Conservation (phyloP, 1,284 basidiomycete species). For the Puccinia triticina region DNA sequence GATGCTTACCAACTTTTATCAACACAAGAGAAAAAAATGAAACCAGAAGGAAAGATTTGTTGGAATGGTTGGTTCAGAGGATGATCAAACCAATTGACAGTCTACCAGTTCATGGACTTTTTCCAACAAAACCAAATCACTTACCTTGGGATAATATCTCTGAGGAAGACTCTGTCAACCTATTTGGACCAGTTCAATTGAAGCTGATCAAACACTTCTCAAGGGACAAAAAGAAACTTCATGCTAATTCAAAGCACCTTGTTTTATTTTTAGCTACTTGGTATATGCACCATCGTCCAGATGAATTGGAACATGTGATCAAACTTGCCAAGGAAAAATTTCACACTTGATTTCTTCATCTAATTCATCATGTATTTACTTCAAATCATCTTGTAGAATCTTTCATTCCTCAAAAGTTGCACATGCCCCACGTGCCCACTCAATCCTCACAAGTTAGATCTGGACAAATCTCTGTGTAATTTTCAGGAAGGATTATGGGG, state of each 20-base stretch:
- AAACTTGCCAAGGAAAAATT: background rate
- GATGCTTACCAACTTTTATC: background rate
- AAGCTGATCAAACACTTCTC: background rate
- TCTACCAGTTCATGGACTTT: background rate
- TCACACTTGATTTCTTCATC: too few species aligned
- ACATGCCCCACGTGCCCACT: too few species aligned
- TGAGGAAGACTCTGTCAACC: background rate
- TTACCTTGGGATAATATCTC: background rate
- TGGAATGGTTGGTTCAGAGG: background rate
- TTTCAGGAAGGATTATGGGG: too few species aligned
- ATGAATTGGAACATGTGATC: background rate
- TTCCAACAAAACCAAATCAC: background rate
- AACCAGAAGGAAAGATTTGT: too few species aligned
- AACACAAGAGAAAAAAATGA: background rate
- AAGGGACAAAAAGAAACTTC: background rate
- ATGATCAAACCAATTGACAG: background rate
- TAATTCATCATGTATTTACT: too few species aligned
- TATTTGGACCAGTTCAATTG: conserved; percentile 2
- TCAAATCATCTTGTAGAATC: too few species aligned
- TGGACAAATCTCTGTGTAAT: too few species aligned
- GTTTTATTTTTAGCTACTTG: background rate
- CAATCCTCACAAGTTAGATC: too few species aligned
- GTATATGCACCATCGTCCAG: background rate
- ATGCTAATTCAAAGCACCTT: background rate
- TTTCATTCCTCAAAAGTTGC: too few species aligned